Conservation (phyloP, 2,329 filamentous ascomycete genomes). For the Exophiala viscosa region DNA sequence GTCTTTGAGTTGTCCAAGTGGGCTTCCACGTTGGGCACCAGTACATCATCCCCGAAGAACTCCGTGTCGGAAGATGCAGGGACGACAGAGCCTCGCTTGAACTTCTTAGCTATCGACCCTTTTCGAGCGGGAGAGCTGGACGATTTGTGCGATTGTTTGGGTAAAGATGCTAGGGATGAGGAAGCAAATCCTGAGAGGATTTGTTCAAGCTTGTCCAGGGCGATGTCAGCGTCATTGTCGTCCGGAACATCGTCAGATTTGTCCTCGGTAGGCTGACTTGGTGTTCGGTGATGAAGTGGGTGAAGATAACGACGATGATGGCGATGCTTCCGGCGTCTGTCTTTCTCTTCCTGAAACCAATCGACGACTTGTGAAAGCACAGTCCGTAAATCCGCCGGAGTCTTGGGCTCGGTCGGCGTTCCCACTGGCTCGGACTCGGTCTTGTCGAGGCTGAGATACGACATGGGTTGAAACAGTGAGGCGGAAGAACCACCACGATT, state of each 20-base stretch:
- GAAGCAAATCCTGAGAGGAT: constrained; percentile 54
- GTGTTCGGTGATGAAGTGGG: constrained; percentile 32
- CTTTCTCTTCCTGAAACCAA: constrained; percentile 79
- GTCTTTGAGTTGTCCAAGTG: constrained; percentile 88
- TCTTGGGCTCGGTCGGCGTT: constrained; percentile 19
- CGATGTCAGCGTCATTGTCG: constrained; percentile 42
- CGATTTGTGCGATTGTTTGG: constrained; percentile 17
- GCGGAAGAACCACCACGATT: constrained; percentile 16
- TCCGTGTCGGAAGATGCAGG: constrained; percentile 78
- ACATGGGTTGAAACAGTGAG: constrained; percentile 19
- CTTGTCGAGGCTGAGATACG: constrained; percentile 22
- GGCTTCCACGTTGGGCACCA: constrained; percentile 82
- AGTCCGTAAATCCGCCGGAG: constrained; percentile 21
- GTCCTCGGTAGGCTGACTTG: constrained; percentile 24
- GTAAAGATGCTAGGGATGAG: constrained; percentile 30
- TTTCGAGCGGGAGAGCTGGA: constrained; percentile 35
- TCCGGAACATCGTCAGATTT: constrained; percentile 2
- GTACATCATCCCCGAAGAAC: constrained; percentile 67
- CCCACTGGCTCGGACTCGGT: constrained; percentile 7
- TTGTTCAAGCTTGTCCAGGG: constrained; percentile 74
- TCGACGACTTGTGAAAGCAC: constrained; percentile 71
- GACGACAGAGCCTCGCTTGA: constrained; percentile 43
- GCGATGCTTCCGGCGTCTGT: constrained; percentile 59
- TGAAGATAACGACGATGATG: constrained; percentile 42
- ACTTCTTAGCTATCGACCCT: constrained; percentile 42